Conservation (phyloP, 2,329 filamentous ascomycete genomes). For the Ophiobolus disseminans region DNA sequence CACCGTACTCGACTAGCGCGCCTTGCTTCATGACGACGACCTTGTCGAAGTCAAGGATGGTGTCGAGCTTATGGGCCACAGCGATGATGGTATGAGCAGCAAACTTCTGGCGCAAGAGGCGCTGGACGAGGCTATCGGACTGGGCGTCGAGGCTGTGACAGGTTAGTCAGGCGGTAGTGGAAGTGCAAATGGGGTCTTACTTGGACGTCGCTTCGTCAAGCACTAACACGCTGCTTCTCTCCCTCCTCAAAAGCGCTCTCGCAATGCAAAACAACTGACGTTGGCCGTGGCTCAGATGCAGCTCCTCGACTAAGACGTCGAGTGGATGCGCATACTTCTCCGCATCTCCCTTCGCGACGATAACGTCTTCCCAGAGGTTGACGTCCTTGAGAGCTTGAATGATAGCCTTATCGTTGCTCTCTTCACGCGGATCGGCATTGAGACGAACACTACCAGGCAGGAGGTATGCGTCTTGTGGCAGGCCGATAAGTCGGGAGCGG, state of each 20-base stretch:
- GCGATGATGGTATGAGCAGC: slow-evolving; percentile 65
- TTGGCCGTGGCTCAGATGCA: slow-evolving; percentile 58
- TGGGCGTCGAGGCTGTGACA: slow-evolving; percentile 60
- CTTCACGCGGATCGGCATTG: slow-evolving; percentile 57
- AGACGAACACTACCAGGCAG: slow-evolving; percentile 56
- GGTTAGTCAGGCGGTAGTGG: slow-evolving; percentile 11
- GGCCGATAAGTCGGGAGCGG: slow-evolving; percentile 55
- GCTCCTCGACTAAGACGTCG: slow-evolving; percentile 39
- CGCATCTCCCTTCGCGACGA: slow-evolving; percentile 44
- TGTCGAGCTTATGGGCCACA: slow-evolving; percentile 64
- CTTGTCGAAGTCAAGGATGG: slow-evolving; percentile 62
- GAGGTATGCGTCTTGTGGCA: slow-evolving; percentile 62
- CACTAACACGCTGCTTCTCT: slow-evolving; percentile 35
- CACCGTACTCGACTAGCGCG: slow-evolving; percentile 54
- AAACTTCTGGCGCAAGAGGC: slow-evolving; percentile 62
- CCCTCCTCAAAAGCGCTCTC: slow-evolving; percentile 60
- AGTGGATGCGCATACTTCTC: slow-evolving; percentile 42
- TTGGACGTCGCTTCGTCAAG: slow-evolving; percentile 46
- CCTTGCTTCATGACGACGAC: slow-evolving; percentile 62
- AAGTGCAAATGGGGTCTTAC: slow-evolving; percentile 18
- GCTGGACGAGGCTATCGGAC: slow-evolving; percentile 66
- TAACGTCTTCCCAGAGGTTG: slow-evolving; percentile 49
- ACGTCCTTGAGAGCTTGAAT: slow-evolving; percentile 56
- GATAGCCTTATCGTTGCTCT: slow-evolving; percentile 50
- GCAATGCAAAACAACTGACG: slow-evolving; percentile 70